A percentile compares a stretch with the other conserved stretches of the same genome.
phyloP scores from a whole-genome alignment of 352 stramenopile species.

The Pythium diclinum region DNA sequence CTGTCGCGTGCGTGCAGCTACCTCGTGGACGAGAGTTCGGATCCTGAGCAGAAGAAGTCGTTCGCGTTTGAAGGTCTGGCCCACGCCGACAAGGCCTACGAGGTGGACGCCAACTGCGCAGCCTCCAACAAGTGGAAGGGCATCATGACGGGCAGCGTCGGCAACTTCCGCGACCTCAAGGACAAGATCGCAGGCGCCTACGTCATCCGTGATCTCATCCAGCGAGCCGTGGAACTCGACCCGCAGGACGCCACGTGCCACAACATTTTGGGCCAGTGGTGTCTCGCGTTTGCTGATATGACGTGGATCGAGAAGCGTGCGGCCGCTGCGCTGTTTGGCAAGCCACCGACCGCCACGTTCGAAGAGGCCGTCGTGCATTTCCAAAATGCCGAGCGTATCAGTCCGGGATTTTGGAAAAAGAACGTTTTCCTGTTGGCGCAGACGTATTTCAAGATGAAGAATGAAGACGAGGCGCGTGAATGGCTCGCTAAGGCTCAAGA shows the following conservation, averaged over 20 bases:
- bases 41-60: conserved; percentile 48
- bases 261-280: conserved; percentile 77
- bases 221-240: conserved; percentile 72
- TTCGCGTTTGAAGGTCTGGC: conserved; percentile 52
- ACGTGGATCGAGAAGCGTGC: conserved; percentile 73
- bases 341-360: conserved; percentile 53
- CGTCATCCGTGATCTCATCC: conserved; percentile 61
- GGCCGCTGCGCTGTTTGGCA: conserved; percentile 63
- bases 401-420: conserved; percentile 76
- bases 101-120: conserved; percentile 40
- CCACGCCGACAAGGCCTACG: conserved; percentile 53
- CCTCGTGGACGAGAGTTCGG: conserved; percentile 42
- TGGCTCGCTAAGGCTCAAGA: conserved; percentile 51
- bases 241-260: conserved; percentile 53
- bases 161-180: conserved; percentile 60
- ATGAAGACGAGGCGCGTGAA: conserved; percentile 28
- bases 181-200: conserved; percentile 71
- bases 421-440: conserved; percentile 65
- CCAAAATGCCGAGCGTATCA: conserved; percentile 50
- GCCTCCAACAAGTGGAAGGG: conserved; percentile 74
- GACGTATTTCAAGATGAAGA: conserved; percentile 71
- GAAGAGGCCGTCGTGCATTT: conserved; percentile 62
- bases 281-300: conserved; percentile 74
- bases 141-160: conserved; percentile 63
- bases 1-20: conserved; percentile 61